Evolutionary conservation across 495 filamentous ascomycete species (phyloP), one percentile per base, ranked within the genome.

Genomic region (Bombardia bombarda): DNA sequence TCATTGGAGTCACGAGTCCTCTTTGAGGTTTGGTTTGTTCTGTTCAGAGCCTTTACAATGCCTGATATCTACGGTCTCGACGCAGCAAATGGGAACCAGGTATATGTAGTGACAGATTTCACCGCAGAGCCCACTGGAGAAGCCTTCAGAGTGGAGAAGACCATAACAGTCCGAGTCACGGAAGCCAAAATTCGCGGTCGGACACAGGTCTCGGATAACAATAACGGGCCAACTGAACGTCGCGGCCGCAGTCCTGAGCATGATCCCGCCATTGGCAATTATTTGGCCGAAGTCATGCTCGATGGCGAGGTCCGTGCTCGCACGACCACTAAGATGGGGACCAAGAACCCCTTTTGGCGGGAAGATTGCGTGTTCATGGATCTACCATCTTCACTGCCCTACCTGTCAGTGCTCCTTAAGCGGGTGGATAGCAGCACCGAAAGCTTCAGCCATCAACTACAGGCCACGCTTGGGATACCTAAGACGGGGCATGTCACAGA

Each of bases 11-110:
- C 79, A 16, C 75, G 93, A 16, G 83, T 95, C 1, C 67, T 92
- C 6, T 95, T 92, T 56, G 92, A 99, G 55, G 93, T 95, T 10
- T 97, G 92, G 93, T 90, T 95, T 57, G 92, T 95, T 7, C 72
- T 99, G 20, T 57, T 99, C 20, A 78, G 90, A 46, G 89, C 92
- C 1, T 97, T 96, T 55, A 86, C 92, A 1, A 85, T 93, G 37
- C 93, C 93, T 7, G 90, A 97, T 56, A 71, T 99, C 23, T 97
- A 95, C 51, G 84, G 84, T 9, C 31, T 70, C 10, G 63, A 69
- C 39, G 31, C 57, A 4, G 42, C 53, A 4, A 57, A 49, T 12
- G 62, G 62, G 21, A 60, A 61, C 9, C 62, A 63, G 13, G 44
- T 69, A 0, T 61, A 52, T 12, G 70, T 69, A 38, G 51, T 74